Evolutionary conservation across 2,329 filamentous ascomycete species (phyloP).

Genomic region (Botrytis elliptica): DNA sequence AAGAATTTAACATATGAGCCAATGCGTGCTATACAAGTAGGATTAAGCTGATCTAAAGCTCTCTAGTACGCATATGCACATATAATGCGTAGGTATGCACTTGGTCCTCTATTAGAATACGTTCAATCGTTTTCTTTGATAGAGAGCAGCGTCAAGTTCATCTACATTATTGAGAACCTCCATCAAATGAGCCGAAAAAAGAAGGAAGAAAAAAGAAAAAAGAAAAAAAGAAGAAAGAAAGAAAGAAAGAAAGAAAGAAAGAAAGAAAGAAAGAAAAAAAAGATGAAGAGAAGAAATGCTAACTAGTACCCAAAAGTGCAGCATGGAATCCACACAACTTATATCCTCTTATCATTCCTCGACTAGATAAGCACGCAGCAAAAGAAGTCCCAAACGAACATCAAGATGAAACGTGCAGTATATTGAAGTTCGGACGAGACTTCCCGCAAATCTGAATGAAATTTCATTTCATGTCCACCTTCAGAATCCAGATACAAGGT

Average conservation of each 20-base stretch:
- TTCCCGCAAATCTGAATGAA: neutral
- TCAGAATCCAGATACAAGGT: neutral
- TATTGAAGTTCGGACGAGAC: neutral
- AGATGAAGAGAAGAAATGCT: no score
- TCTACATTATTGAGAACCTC: no score
- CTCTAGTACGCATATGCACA: neutral
- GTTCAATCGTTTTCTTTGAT: neutral
- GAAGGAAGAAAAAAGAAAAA: no score
- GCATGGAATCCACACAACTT: neutral
- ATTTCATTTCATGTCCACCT: neutral
- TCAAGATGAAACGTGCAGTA: neutral
- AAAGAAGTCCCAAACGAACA: neutral
- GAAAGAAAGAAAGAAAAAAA: no score
- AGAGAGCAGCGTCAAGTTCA: neutral
- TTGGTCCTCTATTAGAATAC: neutral
- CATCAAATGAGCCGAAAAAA: no score
- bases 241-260: no score
- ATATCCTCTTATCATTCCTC: neutral
- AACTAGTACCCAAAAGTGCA: neutral
- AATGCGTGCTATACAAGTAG: neutral
- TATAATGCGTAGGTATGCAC: neutral
- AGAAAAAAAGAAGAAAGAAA: no score
- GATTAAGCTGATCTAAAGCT: neutral
- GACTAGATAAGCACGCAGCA: neutral
- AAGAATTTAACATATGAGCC: neutral